Evolutionary conservation across 208 protist genomes (phyloP), one percentile per base, ranked within the genome.

Genomic region (Balamuthia mandrillaris): DNA sequence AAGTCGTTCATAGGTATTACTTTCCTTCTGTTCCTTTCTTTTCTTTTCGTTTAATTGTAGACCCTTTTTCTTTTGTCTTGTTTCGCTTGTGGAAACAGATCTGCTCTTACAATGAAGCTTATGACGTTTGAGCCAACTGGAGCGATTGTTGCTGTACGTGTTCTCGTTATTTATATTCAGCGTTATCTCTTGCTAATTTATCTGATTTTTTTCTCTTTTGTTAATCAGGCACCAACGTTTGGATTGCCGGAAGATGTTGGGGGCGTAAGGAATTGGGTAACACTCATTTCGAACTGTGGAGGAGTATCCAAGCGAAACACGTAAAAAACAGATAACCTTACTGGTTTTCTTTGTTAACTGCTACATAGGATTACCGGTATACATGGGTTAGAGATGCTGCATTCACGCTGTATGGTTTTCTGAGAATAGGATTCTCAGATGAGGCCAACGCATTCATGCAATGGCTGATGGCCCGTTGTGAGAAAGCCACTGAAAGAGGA

Each of bases 381-480:
- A 88, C 86, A 29, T 92, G 90, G 90, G 54, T 92, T 0, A 29
- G 90, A 12, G 90, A 92, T 84, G 86, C 88, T 3, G 61, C 81
- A 16, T 92, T 92, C 52, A 91, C 90, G 7, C 74, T 92, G 1
- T 92, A 92, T 49, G 87, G 81, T 35, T 83, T 92, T 29, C 84
- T 92, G 37, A 72, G 90, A 56, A 92, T 92, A 29, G 90, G 90
- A 0, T 92, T 92, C 42, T 83, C 68, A n/a, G 87, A 92, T 29
- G 90, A 92, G 37, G 90, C 90, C 12, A 77, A 56, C 42, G 31
- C 12, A 12, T 91, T 92, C 58, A 90, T 92, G 81, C 56, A 61
- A 45, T 92, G 51, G 24, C 56, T 92, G 0, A 88, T 89, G 27
- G 39, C 60, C 0, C 66, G 90, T 45, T 90, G 87, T 63, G 56